A percentile compares a stretch with the other conserved stretches of the same genome.
These are phyloP conservation scores for Rhizopogon rudus DNA, from an alignment of 768 basidiomycete species.

Conservation along the genomic window DNA sequence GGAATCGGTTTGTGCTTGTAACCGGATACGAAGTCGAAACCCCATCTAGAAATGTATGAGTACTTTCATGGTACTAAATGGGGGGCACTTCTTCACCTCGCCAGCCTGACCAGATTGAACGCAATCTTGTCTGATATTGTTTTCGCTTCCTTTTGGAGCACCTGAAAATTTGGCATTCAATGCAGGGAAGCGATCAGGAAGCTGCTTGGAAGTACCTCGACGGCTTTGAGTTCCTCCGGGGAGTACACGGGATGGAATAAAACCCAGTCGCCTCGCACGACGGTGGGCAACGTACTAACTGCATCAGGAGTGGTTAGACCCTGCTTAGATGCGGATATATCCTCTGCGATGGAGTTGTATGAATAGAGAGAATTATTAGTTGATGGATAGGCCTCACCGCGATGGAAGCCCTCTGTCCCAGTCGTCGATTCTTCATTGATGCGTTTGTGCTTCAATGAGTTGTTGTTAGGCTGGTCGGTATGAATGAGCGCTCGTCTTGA, in stretches of 20 bases:
- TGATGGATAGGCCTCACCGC: conserved; percentile 16
- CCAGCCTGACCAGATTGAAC: conserved; percentile 50
- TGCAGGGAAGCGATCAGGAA: not conserved
- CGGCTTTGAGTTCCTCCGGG: conserved; percentile 62
- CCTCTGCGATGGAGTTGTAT: conserved; percentile 16
- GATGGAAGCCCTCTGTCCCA: conserved; percentile 33
- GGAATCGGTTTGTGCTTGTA: conserved; percentile 77
- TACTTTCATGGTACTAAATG: conserved; percentile 1
- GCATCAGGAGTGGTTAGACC: conserved; percentile 29
- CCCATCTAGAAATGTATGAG: conserved; percentile 33
- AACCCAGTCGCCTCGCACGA: conserved; percentile 79
- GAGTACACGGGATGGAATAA: conserved; percentile 92
- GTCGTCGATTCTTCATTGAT: conserved; percentile 16
- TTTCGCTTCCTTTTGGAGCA: conserved; percentile 62
- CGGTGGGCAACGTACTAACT: conserved; percentile 49
- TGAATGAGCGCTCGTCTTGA: conserved; percentile 15
- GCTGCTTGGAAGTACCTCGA: conserved; percentile 43
- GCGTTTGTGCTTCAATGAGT: conserved; percentile 18
- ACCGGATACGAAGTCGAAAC: conserved; percentile 81
- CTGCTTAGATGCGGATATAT: conserved; percentile 14
- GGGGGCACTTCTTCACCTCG: conserved; percentile 31
- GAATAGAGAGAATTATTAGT: not conserved
- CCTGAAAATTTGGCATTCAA: conserved; percentile 33
- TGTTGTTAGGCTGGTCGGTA: conserved; percentile 16
- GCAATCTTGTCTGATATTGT: conserved; percentile 75